Base-by-base conservation (phyloP, 345 rosid genomes). In the Passiflora organensis region DNA sequence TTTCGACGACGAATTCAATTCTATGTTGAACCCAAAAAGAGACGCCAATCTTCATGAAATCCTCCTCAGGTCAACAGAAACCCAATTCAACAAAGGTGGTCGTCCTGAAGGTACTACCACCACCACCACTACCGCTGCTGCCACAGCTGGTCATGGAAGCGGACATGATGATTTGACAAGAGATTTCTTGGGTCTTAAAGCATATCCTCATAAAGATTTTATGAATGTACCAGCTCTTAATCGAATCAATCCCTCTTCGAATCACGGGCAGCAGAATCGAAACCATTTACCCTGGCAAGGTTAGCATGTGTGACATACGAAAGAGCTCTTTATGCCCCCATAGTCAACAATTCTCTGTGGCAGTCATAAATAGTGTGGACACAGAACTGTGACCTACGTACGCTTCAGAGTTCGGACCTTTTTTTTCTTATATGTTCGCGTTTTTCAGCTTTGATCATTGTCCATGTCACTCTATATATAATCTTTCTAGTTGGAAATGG, bases 131-230 rank as follows among this genome's bases (percentile, higher is more conserved):
- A n/a, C n/a, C n/a, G 46, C 50, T 17, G 6, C 54, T 37, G 46
- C 21, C 36, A 37, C 22, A 11, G 6, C 24, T 46, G 17, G 6
- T 32, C 24, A 13, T 36, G 17, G 56, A 16, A 47, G 25, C 19
- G 55, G 58, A 13, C 56, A 69, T 19, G 74, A 73, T 32, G 65
- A 66, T 13, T 58, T 76, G 66, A 78, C 86, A 6, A 71, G 82
- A 66, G 86, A 81, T 68, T 81, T 81, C 80, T 71, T 81, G 79
- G 81, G 86, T 46, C 74, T 81, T 6, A 66, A 66, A 47, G 71
- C 70, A 21, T 68, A 73, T 60, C 62, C 86, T 15, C 72, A 54
- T 10, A 66, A 55, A 39, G 70, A 69, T 18, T 70, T 68, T 39
- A 32, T 65, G 25, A 28, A 58, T 28, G 28, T 76, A 14, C 28